Conservation (phyloP, 805 yeast genomes). For the Pichia cephalocereana region DNA sequence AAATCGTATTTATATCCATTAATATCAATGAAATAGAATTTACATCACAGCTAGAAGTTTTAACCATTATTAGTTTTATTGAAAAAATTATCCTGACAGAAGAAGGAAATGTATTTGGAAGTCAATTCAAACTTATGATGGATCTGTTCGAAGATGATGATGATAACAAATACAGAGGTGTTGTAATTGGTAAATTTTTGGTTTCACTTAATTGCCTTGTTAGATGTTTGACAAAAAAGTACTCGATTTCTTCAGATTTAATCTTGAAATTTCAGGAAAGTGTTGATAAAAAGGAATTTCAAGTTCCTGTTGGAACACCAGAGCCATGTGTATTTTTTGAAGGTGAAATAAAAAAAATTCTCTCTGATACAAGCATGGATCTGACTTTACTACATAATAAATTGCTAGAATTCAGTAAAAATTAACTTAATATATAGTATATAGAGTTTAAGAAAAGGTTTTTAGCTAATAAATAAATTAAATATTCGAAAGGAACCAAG, state of each 20-base stretch:
- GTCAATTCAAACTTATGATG: slow-evolving; percentile 6
- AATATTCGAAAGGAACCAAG: slow-evolving; percentile 25
- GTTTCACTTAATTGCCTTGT: slow-evolving; percentile 11
- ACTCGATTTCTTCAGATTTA: slow-evolving; percentile 14
- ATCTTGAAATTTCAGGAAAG: slow-evolving; percentile 17
- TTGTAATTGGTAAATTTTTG: slow-evolving; percentile 12
- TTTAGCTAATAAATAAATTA: neutral
- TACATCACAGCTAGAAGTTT: slow-evolving; percentile 42
- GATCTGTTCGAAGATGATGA: slow-evolving; percentile 12
- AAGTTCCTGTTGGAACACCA: neutral
- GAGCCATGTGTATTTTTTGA: slow-evolving; percentile 3
- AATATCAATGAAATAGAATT: slow-evolving; percentile 35
- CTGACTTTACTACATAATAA: slow-evolving; percentile 5
- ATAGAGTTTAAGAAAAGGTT: neutral
- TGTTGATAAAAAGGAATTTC: slow-evolving; percentile 13
- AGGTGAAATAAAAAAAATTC: slow-evolving; percentile 8
- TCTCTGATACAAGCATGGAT: neutral
- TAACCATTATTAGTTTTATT: slow-evolving; percentile 32
- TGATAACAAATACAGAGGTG: slow-evolving; percentile 7
- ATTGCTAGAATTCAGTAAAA: slow-evolving; percentile 3
- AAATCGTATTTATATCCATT: slow-evolving; percentile 26
- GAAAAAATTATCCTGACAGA: slow-evolving; percentile 34
- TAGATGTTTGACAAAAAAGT: slow-evolving; percentile 10
- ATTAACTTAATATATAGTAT: neutral
- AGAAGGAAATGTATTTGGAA: slow-evolving; percentile 25